Evolutionary conservation across 257 asterid species (phyloP).

Genomic region (Lavandula angustifolia): DNA sequence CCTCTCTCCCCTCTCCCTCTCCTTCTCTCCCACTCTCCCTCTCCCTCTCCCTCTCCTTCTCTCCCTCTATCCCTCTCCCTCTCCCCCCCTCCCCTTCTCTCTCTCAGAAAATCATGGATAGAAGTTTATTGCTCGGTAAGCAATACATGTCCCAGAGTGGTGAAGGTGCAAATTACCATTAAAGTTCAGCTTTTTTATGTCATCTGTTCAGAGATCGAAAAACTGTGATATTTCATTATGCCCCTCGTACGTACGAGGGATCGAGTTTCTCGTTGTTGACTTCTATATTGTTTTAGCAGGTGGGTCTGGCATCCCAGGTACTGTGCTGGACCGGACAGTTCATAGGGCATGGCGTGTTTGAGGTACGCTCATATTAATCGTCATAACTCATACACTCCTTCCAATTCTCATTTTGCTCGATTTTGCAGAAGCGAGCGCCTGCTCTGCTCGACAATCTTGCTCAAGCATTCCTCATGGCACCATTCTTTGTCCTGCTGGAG

Average conservation of each 20-base stretch:
- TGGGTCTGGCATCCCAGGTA: slow-evolving; percentile 75
- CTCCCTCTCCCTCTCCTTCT: too few species aligned
- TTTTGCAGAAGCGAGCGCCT: slow-evolving; percentile 90
- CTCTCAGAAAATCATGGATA: too few species aligned
- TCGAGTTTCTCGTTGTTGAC: slow-evolving; percentile 5
- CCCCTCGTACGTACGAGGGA: background rate
- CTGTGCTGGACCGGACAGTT: slow-evolving; percentile 96
- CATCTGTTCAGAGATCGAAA: background rate
- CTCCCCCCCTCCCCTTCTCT: too few species aligned
- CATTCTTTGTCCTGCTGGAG: slow-evolving; percentile 90
- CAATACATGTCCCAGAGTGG: too few species aligned
- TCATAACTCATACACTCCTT: background rate
- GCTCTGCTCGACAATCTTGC: slow-evolving; percentile 92
- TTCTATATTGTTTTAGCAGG: slow-evolving; percentile 46
- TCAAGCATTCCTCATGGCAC: slow-evolving; percentile 97
- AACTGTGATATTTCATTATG: background rate
- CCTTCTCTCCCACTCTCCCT: too few species aligned
- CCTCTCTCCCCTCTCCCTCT: too few species aligned
- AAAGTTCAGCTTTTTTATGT: background rate
- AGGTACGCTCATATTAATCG: slow-evolving; percentile 47
- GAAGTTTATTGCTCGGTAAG: too few species aligned
- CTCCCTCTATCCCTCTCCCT: too few species aligned
- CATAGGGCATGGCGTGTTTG: slow-evolving; percentile 91
- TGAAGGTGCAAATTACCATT: background rate
- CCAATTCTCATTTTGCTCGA: background rate